Evolutionary conservation across 768 basidiomycete genomes (phyloP), one percentile per base, ranked within the genome.

Genomic region (Auricularia sp.): DNA sequence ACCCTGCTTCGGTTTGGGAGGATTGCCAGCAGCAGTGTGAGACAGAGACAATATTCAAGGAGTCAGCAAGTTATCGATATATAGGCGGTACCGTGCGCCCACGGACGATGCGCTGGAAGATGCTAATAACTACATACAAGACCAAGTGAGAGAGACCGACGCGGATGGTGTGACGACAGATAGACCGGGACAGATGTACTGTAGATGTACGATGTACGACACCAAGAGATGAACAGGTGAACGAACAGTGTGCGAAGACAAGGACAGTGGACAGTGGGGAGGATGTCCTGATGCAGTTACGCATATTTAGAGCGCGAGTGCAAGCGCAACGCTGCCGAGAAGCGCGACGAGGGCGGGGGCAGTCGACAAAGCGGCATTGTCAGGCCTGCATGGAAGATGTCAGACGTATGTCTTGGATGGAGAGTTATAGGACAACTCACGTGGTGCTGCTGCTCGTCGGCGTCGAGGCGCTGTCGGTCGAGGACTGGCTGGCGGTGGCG

Each of bases 241-340:
- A 42, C 39, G 39, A 51, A 14, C 5, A 51, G 16, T 51, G 47
- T 18, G 16, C 14, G 14, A 51, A 0, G 47, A 18, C 14, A 18
- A 51, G 11, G 18, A 10, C 14, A 51, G 16, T 18, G 39, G 47
- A 51, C 18, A 2, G 44, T 45, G 44, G 10, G 44, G 10, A 45
- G 3, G 44, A 45, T 51, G 47, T 18, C 6, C 14, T 8, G 47
- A 6, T 21, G 18, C 14, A 51, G 47, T 6, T 18, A 29, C 29
- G 29, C 2, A 29, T 0, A 59, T 59, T 78, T 75, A 83, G 68
- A 83, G 79, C 42, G 74, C 74, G 68, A 83, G 72, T 5, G 80
- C 81, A 29, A 77, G 74, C 65, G 80, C 73, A 61, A 77, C 80
- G 61, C 80, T 70, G 64, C 79, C 82, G 33, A 76, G 78, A 42